Base-by-base conservation (phyloP, 768 basidiomycete species). In the Russula sp. region DNA sequence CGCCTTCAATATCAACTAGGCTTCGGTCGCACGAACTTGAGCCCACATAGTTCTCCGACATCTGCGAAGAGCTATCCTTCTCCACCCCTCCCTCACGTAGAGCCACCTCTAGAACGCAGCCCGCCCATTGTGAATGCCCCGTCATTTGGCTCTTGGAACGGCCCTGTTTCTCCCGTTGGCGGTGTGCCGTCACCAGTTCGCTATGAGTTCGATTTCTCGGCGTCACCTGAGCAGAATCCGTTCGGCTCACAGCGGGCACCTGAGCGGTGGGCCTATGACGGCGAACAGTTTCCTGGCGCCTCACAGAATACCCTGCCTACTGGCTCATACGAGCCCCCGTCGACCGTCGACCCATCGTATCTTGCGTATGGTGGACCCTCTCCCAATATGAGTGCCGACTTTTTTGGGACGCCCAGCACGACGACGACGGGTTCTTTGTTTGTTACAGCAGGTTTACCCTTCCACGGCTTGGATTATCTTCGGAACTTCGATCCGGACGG, bases 381-480 rank as follows among this genome's bases (percentile, higher is more conserved):
- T 52, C 60, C 7, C 64, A 61, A 47, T 29, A 32, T 51, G 5
- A 46, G 63, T 34, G 6, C 43, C 56, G 65, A 70, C n/a, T 60
- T 76, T n/a, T 78, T 79, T 61, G 65, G 77, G 56, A 69, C 72
- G 48, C 68, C 69, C 41, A 70, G 70, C 22, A 65, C 80, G 62
- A 81, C 80, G 58, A 81, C 86, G 3, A 81, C 85, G 13, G 81
- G 79, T 6, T 72, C 86, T n/a, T 77, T 80, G 5, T 90, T 90
- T 70, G 77, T 85, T 64, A 83, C 83, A 9, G 78, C 84, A 25
- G 88, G 88, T 42, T 76, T 92, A n/a, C 91, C 90, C 1, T 93
- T 93, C 77, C 80, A 83, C 35, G 91, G 90, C 10, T 77, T 93
- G 36, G 91, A 93, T 67, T 93, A 83, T 68, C 86, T 93, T 69